A percentile compares a stretch with the other conserved stretches of the same genome.
These are phyloP conservation scores for Talaromyces amestolkiae DNA, from an alignment of 2,329 filamentous ascomycete genomes.

Conservation along the genomic window DNA sequence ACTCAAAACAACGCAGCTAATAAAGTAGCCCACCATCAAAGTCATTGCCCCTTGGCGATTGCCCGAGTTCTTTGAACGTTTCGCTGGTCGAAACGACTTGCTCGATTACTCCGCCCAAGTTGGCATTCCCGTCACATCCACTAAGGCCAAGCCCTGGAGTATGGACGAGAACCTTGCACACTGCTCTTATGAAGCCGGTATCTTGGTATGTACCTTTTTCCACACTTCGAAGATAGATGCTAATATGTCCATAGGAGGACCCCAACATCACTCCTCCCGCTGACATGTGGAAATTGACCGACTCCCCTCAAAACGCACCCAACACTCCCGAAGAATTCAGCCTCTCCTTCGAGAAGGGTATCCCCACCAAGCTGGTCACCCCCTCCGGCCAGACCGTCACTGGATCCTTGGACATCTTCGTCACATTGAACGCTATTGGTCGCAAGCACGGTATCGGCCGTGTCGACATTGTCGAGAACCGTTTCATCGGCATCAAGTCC, in stretches of 20 bases:
- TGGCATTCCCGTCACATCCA: conserved; percentile 49
- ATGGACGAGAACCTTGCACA: conserved; percentile 58
- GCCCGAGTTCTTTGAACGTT: conserved; percentile 49
- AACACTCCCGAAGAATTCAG: conserved; percentile 70
- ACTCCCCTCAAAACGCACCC: conserved; percentile 67
- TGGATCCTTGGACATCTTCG: conserved; percentile 70
- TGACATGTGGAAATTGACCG: conserved; percentile 73
- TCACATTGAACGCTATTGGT: conserved; percentile 68
- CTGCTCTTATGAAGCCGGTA: conserved; percentile 71
- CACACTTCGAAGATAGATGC: background rate
- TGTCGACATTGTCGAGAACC: conserved; percentile 80
- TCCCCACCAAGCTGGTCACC: conserved; percentile 66
- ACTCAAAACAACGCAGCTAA: background rate
- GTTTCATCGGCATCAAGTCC: conserved; percentile 76
- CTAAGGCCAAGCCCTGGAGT: conserved; percentile 33
- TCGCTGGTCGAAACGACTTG: conserved; percentile 50
- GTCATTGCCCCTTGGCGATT: conserved; percentile 52
- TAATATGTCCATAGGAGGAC: conserved; percentile 37
- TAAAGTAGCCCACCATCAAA: conserved; percentile 42
- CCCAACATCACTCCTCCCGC: conserved; percentile 63
- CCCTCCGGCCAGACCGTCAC: conserved; percentile 61
- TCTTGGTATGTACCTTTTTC: conserved; percentile 46
- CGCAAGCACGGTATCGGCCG: conserved; percentile 71
- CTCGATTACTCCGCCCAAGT: conserved; percentile 50
- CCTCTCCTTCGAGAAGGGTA: conserved; percentile 69